Evolutionary conservation across 2,329 filamentous ascomycete genomes (phyloP), one percentile per base, ranked within the genome.

Genomic region (Fusarium nygamai): DNA sequence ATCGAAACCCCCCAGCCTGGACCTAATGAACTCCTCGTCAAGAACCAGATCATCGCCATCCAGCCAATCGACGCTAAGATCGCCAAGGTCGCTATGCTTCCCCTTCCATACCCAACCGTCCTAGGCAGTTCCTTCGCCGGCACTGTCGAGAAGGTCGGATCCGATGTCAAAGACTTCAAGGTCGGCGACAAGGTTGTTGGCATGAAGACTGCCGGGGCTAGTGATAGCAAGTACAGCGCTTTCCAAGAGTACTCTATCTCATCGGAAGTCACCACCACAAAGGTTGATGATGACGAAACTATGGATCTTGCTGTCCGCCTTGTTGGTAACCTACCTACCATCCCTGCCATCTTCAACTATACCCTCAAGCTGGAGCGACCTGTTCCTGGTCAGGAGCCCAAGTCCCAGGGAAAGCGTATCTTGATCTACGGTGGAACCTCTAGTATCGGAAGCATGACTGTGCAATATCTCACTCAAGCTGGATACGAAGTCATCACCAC

Each of bases 31-130:
- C 41, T 75, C 10, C 73, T 75, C 16, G 61, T 75, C 34, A 75
- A 75, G 29, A 75, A 73, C 57, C 57, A 73, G 9, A 61, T 68
- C 38, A 73, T 75, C 20, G 73, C 73, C 5, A 53, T 75, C 22
- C 72, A 75, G 27, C 73, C 73, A 9, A 34, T 75, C 22, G 73
- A 75, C 24, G 69, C 73, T n/a, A 75, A 75, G 41, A 75, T 75
- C 2, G 73, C 73, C 19, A 71, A 63, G 20, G 69, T 75, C 3
- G 73, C 73, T 3, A 75, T 75, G 69, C 66, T 75, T 20, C 73
- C 72, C 3, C 39, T 75, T 3, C 41, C 60, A 1, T 75, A 75
- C 41, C 73, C 73, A 9, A 39, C 73, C 8, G 63, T 75, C 8
- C 59, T 75, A 2, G 73, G 73, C 10, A 71, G 61, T 24, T 70